phyloP scores from a whole-genome alignment of 1,284 basidiomycete species.

The Puccinia horiana region DNA sequence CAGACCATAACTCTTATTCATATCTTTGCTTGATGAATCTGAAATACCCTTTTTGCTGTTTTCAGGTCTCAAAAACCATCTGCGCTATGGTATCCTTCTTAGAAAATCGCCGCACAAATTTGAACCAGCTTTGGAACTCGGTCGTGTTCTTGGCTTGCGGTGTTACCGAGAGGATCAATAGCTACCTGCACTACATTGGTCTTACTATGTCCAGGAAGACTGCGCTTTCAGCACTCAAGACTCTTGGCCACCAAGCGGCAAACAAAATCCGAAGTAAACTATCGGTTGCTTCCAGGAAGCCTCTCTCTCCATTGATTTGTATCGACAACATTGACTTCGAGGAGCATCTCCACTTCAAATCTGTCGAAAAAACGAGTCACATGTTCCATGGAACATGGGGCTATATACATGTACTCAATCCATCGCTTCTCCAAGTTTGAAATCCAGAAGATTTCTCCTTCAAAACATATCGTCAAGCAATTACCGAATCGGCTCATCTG shows the following conservation, averaged over 20 bases:
- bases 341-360: not conserved
- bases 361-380: not conserved
- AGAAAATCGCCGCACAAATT: not conserved
- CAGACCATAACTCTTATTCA: no score
- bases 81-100: not conserved
- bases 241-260: not conserved
- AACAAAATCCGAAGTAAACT: not conserved
- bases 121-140: not conserved
- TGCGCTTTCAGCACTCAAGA: not conserved
- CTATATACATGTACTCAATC: not conserved
- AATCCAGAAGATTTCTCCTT: not conserved
- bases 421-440: not conserved
- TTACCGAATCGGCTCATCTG: not conserved
- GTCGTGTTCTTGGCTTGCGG: not conserved
- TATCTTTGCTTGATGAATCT: no score
- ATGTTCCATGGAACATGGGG: constrained; percentile 11
- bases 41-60: no score
- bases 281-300: not conserved
- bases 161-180: not conserved
- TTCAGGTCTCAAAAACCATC: not conserved
- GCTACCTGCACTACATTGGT: not conserved
- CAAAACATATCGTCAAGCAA: not conserved
- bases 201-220: not conserved
- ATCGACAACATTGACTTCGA: constrained; percentile 27
- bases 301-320: not conserved